These are phyloP conservation scores for Linderina pennispora DNA, from an alignment of 192 early-diverging fungal species.

Conservation along the genomic window DNA sequence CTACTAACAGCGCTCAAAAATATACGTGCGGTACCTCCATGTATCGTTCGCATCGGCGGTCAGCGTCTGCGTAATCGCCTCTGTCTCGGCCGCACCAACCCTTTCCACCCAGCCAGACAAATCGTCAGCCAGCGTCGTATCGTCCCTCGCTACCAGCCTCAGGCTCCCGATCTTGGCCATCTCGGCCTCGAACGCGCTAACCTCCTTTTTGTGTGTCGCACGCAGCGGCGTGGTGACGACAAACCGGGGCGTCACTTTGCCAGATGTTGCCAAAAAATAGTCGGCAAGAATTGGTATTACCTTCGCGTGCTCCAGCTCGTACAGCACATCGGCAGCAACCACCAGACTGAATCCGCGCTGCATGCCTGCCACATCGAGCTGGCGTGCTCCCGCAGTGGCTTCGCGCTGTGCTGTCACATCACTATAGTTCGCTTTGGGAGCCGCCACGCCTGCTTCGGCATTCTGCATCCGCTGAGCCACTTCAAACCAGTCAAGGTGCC, in stretches of 20 bases:
- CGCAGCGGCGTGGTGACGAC: slow-evolving; percentile 10
- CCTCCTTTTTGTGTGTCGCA: slow-evolving; percentile 8
- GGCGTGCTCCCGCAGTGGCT: background rate
- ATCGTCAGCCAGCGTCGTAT: slow-evolving; percentile 6
- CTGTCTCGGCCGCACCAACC: no score
- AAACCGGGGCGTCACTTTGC: background rate
- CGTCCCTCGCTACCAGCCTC: slow-evolving; percentile 1
- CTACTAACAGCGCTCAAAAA: slow-evolving; percentile 7
- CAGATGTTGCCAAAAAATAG: slow-evolving; percentile 5
- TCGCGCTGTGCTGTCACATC: background rate
- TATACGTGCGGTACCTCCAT: slow-evolving; percentile 7
- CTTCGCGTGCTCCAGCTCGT: slow-evolving; percentile 17
- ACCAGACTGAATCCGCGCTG: slow-evolving; percentile 7
- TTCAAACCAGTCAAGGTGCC: slow-evolving; percentile 12
- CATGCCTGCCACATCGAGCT: background rate
- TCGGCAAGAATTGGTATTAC: slow-evolving; percentile 13
- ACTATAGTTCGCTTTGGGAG: slow-evolving; percentile 2
- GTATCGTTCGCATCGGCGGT: slow-evolving; percentile 1
- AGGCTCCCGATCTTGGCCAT: slow-evolving; percentile 8
- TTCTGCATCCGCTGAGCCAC: background rate
- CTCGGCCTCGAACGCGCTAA: slow-evolving; percentile 11
- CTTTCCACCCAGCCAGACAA: slow-evolving; percentile 2
- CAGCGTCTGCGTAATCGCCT: background rate
- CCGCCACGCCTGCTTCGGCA: background rate
- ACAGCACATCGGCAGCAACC: slow-evolving; percentile 19